A percentile compares a stretch with the other conserved stretches of the same genome.
phyloP scores from a whole-genome alignment of 1,284 basidiomycete genomes.

The Papiliotrema fonsecae region DNA sequence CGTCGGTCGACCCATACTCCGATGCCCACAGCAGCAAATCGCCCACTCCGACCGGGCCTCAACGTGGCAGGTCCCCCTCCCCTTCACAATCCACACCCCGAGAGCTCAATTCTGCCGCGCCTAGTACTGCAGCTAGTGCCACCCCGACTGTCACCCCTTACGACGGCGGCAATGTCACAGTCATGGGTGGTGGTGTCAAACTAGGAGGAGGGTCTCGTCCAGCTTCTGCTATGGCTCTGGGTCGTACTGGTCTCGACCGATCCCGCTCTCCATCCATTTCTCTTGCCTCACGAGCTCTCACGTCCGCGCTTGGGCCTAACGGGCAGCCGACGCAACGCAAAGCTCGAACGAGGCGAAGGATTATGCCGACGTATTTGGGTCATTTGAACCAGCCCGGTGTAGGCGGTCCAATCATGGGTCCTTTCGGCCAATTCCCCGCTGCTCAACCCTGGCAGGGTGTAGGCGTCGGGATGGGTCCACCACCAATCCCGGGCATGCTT shows the following conservation, averaged over 20 bases:
- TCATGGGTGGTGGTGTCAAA: conserved; percentile 48
- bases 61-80: conserved; percentile 17
- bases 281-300: conserved; percentile 39
- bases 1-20: conserved; percentile 32
- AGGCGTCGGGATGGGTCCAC: conserved; percentile 28
- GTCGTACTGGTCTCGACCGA: conserved; percentile 26
- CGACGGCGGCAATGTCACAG: conserved; percentile 49
- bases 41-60: conserved; percentile 4
- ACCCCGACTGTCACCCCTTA: conserved; percentile 44
- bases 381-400: conserved; percentile 40
- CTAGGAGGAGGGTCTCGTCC: conserved; percentile 35
- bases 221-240: conserved; percentile 20
- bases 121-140: conserved; percentile 8
- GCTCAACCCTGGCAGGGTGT: conserved; percentile 10
- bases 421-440: conserved; percentile 25
- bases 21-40: conserved; percentile 2
- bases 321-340: conserved; percentile 27
- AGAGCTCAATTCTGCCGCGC: conserved; percentile 10
- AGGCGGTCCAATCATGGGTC: conserved; percentile 37
- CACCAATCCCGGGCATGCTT: conserved; percentile 8
- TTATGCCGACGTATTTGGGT: conserved; percentile 45
- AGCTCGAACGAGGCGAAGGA: conserved; percentile 36
- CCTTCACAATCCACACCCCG: conserved; percentile 12
- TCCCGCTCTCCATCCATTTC: conserved; percentile 42
- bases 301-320: conserved; percentile 31